phyloP scores from a whole-genome alignment of 1,139 yeast species.

The Entelexis paramagnoliae region DNA sequence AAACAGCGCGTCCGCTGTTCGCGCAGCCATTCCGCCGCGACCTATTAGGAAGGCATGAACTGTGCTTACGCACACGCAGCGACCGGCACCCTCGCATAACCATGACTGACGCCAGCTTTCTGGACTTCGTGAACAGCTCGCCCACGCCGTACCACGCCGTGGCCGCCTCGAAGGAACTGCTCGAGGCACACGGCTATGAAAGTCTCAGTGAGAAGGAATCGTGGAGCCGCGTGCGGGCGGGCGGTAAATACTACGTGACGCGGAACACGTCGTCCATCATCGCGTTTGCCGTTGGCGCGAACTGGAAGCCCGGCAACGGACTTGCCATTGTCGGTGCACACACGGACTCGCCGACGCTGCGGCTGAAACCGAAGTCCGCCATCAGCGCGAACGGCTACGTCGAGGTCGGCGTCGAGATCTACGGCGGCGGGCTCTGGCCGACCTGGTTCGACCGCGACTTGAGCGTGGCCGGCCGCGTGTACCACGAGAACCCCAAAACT shows the following conservation, averaged over 20 bases:
- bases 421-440: conserved; percentile 89
- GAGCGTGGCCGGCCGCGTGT: conserved; percentile 85
- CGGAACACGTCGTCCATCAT: conserved; percentile 71
- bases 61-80: background rate
- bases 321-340: conserved; percentile 65
- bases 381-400: conserved; percentile 57
- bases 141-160: conserved; percentile 97
- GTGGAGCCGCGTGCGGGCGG: conserved; percentile 54
- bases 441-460: conserved; percentile 85
- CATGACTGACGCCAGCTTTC: conserved; percentile 33
- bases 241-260: conserved; percentile 68
- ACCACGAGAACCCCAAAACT: conserved; percentile 33
- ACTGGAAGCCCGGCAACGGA: conserved; percentile 72
- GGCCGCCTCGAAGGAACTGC: conserved; percentile 45
- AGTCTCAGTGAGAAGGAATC: conserved; percentile 62
- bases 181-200: conserved; percentile 61
- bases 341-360: conserved; percentile 75
- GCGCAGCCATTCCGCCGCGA: too few species aligned
- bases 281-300: conserved; percentile 71
- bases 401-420: conserved; percentile 74
- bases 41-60: background rate
- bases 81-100: background rate
- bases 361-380: conserved; percentile 83
- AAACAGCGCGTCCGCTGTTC: too few species aligned
- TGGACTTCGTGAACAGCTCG: conserved; percentile 68